Evolutionary conservation across 257 asterid genomes (phyloP).

Genomic region (Solanum pinnatisectum): DNA sequence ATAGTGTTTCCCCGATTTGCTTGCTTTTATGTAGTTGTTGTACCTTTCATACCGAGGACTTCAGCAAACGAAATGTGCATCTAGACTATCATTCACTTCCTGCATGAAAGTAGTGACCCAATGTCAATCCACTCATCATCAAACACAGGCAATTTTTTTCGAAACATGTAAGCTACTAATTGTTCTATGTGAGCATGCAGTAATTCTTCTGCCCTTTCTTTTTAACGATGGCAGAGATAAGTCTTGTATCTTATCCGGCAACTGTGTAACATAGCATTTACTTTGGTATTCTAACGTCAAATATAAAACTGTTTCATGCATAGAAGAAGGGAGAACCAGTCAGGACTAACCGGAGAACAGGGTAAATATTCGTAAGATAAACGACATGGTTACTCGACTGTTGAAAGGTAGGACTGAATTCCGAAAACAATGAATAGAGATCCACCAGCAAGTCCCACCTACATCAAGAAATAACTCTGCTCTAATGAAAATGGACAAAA

Average conservation of each 20-base stretch:
- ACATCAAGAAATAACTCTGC: conserved; percentile 6
- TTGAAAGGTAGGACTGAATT: conserved; percentile 80
- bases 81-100: neutral
- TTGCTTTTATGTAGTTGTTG: neutral
- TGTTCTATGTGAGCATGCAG: neutral
- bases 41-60: neutral
- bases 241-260: neutral
- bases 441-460: conserved; percentile 93
- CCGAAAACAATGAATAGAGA: conserved; percentile 86
- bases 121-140: neutral
- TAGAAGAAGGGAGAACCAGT: neutral
- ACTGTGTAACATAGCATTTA: neutral
- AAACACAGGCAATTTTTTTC: neutral
- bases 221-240: neutral
- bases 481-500: neutral
- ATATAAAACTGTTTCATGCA: neutral
- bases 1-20: neutral
- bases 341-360: conserved; percentile 20
- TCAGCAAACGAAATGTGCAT: neutral
- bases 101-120: neutral
- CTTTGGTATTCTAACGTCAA: neutral
- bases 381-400: conserved; percentile 35
- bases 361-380: conserved; percentile 16
- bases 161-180: neutral
- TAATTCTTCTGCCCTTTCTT: neutral